Base-by-base conservation (phyloP, 768 basidiomycete genomes). In the Cytidiella melzeri region DNA sequence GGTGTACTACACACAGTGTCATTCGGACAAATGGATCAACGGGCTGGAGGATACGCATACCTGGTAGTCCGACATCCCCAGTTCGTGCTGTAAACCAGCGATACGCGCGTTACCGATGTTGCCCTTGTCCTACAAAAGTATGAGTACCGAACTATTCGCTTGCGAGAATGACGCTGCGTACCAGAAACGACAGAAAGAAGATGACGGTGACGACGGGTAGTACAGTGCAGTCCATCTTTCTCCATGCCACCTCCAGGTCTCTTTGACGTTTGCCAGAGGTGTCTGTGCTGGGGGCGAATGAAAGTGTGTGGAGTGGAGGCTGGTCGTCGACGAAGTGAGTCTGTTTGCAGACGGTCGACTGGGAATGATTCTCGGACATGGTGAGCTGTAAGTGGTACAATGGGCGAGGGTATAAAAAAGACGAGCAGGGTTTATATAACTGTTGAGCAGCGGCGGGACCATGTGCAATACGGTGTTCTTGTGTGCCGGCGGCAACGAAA, bases 1-100 rank as follows among this genome's bases (percentile, higher is more conserved):
- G 66, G 56, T 74, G 71, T 81, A 83, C 55, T 52, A 24, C 12
- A 27, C 3, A 28, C 13, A 13, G 26, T 15, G 24, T 13, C 4
- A 25, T 37, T 76, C 21, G 42, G 4, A n/a, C 24, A 24, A 30
- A 23, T 18, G 15, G 23, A 5, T 36, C 3, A 37, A 15, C 19
- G 19, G 12, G 20, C 3, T 1, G 18, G 34, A 20, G 41, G 5
- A 13, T 15, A 7, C 5, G 6, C 45, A 4, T 26, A 52, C 51
- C 46, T 53, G 52, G 19, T 48, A 30, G 30, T 53, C 43, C 1
- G 52, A 48, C 52, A 53, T 44, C 4, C 23, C 6, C 3, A 53
- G 40, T 20, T 53, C 24, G 15, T 48, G 23, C 43, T 53, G 52
- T 20, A 53, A 19, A 15, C 52, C 52, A 1, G 52, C 52, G 2